Evolutionary conservation across 805 yeast species (phyloP).

Genomic region (Brettanomyces sp.): DNA sequence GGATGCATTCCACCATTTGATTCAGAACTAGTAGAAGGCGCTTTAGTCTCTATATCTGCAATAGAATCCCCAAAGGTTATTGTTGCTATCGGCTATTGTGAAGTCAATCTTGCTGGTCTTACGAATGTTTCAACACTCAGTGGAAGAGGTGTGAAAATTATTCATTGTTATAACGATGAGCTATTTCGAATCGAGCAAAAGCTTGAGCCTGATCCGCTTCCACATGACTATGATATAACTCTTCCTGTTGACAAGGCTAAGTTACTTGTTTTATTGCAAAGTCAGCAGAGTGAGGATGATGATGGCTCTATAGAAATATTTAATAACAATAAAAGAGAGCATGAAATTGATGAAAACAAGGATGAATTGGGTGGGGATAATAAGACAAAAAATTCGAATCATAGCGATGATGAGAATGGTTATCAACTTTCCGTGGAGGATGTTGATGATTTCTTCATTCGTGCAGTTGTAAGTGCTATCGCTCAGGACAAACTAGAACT

Average conservation of each 20-base stretch:
- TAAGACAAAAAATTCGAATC: background rate
- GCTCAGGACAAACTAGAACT: constrained; percentile 44
- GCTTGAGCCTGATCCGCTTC: constrained; percentile 9
- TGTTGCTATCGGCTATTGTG: constrained; percentile 63
- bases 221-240: background rate
- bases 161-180: constrained; percentile 64
- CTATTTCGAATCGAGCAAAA: constrained; percentile 41
- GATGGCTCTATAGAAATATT: too few species aligned
- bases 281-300: too few species aligned
- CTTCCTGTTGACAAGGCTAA: constrained; percentile 3
- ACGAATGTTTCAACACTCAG: constrained; percentile 36
- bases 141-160: constrained; percentile 71
- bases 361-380: background rate
- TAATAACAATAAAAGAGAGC: background rate
- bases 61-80: constrained; percentile 50
- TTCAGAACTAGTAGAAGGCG: constrained; percentile 34
- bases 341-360: background rate
- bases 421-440: constrained; percentile 46
- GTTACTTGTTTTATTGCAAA: background rate
- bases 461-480: constrained; percentile 64
- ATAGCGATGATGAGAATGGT: constrained; percentile 10
- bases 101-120: constrained; percentile 34
- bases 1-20: constrained; percentile 62
- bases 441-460: constrained; percentile 62
- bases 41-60: constrained; percentile 64